phyloP scores from a whole-genome alignment of 2,329 filamentous ascomycete genomes.

The Juglanconis oblonga region DNA sequence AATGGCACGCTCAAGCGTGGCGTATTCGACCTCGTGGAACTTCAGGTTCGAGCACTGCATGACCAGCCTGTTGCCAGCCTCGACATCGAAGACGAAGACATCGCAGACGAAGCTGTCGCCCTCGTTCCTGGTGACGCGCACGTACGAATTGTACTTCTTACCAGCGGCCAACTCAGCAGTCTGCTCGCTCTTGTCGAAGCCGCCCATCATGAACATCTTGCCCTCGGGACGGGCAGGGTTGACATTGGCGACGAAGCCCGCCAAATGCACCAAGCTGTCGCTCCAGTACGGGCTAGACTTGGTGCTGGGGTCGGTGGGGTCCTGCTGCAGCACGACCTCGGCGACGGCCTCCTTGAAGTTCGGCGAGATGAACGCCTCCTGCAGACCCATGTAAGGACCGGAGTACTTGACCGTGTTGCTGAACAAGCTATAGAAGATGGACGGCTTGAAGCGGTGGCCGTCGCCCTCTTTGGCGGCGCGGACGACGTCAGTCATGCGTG shows the following conservation, averaged over 20 bases:
- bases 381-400: conserved; percentile 19
- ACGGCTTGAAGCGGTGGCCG: conserved; percentile 14
- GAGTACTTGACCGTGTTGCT: conserved; percentile 21
- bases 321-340: conserved; percentile 18
- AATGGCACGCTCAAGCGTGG: conserved; percentile 15
- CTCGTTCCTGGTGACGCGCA: conserved; percentile 11
- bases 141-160: conserved; percentile 22
- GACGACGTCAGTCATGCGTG: conserved; percentile 10
- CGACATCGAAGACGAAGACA: conserved; percentile 21
- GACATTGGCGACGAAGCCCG: conserved; percentile 21
- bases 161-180: conserved; percentile 15
- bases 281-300: conserved; percentile 22
- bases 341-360: conserved; percentile 19
- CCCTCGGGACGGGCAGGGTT: conserved; percentile 11
- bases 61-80: conserved; percentile 18
- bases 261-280: conserved; percentile 23
- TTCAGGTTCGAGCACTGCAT: conserved; percentile 21
- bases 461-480: conserved; percentile 11
- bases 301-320: conserved; percentile 8
- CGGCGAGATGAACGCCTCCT: conserved; percentile 18
- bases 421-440: conserved; percentile 25
- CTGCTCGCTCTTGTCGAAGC: conserved; percentile 21
- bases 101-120: conserved; percentile 20
- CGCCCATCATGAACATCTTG: conserved; percentile 21
- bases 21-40: conserved; percentile 18